These are phyloP conservation scores for Acaromyces ingoldii DNA, from an alignment of 1,284 basidiomycete genomes.

Conservation along the genomic window DNA sequence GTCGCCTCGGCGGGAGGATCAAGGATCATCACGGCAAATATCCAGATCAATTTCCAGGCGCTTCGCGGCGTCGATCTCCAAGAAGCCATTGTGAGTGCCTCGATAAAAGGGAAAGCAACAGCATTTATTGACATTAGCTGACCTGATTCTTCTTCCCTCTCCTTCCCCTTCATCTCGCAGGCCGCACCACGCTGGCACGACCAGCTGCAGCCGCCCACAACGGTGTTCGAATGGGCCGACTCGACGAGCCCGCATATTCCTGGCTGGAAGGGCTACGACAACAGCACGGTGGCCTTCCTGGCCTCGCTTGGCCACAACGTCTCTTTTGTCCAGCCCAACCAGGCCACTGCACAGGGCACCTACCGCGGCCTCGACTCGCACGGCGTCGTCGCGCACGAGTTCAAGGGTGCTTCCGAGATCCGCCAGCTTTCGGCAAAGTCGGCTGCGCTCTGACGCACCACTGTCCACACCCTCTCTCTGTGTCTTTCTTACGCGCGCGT, in stretches of 20 bases:
- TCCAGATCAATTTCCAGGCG: conserved; percentile 46
- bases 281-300: conserved; percentile 50
- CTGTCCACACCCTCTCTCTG: too few relatives aligned
- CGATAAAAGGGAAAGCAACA: too few relatives aligned
- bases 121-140: too few relatives aligned
- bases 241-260: conserved; percentile 24
- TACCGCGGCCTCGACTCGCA: conserved; percentile 27
- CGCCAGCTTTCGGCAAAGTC: conserved; percentile 38
- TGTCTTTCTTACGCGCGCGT: too few relatives aligned
- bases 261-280: conserved; percentile 48
- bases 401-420: conserved; percentile 32
- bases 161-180: too few relatives aligned
- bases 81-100: conserved; percentile 11
- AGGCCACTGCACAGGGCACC: conserved; percentile 34
- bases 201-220: conserved; percentile 49
- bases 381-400: too few relatives aligned
- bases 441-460: conserved; percentile 24
- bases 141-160: too few relatives aligned
- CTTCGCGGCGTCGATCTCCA: conserved; percentile 36
- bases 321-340: conserved; percentile 26
- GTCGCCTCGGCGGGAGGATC: conserved; percentile 53
- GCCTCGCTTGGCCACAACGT: conserved; percentile 48
- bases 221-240: conserved; percentile 48
- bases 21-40: conserved; percentile 54
- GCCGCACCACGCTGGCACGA: conserved; percentile 54